Evolutionary conservation across 768 basidiomycete genomes (phyloP).

Genomic region (Tricholoma bakamatsutake): DNA sequence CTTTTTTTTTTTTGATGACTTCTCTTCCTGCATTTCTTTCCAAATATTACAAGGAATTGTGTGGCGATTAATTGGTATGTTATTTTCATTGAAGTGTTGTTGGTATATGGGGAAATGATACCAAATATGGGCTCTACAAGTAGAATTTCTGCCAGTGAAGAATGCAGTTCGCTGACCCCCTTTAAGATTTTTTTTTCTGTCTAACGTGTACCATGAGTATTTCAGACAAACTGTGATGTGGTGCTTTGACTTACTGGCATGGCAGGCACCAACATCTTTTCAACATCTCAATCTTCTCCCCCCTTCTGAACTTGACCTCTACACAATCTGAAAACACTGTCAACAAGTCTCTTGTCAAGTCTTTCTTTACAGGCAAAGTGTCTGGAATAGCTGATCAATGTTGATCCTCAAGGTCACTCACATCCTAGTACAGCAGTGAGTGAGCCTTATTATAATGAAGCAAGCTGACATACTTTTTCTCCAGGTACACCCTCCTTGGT

Average conservation of each 20-base stretch:
- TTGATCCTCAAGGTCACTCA: not conserved
- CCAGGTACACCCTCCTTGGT: no score
- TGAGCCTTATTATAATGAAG: no score
- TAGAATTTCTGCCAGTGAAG: constrained; percentile 10
- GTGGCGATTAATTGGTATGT: constrained; percentile 8
- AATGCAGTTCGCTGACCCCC: not conserved
- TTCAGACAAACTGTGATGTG: not conserved
- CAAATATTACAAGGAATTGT: constrained; percentile 9
- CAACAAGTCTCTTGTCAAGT: no score
- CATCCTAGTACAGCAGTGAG: no score
- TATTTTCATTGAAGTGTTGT: constrained; percentile 1
- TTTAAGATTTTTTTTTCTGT: not conserved
- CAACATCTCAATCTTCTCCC: not conserved
- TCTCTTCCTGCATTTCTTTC: constrained; percentile 5
- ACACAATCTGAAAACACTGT: not conserved
- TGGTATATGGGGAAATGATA: constrained; percentile 7
- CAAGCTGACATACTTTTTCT: no score
- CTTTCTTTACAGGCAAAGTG: no score
- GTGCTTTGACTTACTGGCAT: not conserved
- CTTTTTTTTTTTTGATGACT: not conserved
- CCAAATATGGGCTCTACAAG: constrained; percentile 7
- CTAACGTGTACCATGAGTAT: not conserved
- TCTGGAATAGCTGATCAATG: not conserved
- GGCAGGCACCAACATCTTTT: not conserved
- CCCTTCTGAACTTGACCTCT: not conserved